A percentile compares a stretch with the other conserved stretches of the same genome.
Evolutionary conservation across 2,329 filamentous ascomycete genomes (phyloP).

Genomic region (Metarhizium rileyi): DNA sequence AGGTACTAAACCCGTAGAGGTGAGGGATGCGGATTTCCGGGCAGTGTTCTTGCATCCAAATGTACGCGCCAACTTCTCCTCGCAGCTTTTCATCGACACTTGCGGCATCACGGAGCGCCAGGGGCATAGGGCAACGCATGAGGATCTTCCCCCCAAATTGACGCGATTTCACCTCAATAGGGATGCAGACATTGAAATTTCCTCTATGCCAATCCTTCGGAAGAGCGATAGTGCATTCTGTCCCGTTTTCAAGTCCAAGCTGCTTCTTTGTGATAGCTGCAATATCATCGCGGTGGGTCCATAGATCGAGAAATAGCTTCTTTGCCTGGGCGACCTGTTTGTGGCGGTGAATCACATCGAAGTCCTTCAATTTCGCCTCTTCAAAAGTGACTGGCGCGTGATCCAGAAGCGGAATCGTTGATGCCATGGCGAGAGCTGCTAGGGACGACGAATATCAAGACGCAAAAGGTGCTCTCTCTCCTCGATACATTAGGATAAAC

Average conservation of each 20-base stretch:
- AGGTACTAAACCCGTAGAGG: slow-evolving; percentile 15
- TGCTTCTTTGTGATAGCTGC: slow-evolving; percentile 14
- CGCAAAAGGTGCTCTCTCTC: no score
- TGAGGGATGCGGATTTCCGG: slow-evolving; percentile 15
- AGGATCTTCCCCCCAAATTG: slow-evolving; percentile 15
- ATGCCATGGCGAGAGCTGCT: background rate
- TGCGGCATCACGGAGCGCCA: slow-evolving; percentile 17
- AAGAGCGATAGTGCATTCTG: slow-evolving; percentile 15
- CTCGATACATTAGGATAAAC: no score
- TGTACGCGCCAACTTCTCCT: slow-evolving; percentile 16
- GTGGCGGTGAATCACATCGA: slow-evolving; percentile 2
- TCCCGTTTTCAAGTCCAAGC: slow-evolving; percentile 14
- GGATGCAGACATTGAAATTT: slow-evolving; percentile 26
- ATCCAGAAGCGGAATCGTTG: slow-evolving; percentile 1
- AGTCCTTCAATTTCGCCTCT: background rate
- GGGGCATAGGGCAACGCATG: slow-evolving; percentile 21
- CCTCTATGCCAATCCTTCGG: slow-evolving; percentile 20
- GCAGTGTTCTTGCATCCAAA: slow-evolving; percentile 18
- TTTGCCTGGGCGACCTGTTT: background rate
- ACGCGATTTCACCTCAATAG: slow-evolving; percentile 17
- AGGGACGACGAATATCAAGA: no score
- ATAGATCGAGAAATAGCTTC: background rate
- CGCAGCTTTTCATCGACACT: slow-evolving; percentile 29
- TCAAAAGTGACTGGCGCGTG: slow-evolving; percentile 1
- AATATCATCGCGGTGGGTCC: slow-evolving; percentile 10